Conservation (phyloP, 2,329 filamentous ascomycete genomes). For the Cryoendolithus antarcticus region DNA sequence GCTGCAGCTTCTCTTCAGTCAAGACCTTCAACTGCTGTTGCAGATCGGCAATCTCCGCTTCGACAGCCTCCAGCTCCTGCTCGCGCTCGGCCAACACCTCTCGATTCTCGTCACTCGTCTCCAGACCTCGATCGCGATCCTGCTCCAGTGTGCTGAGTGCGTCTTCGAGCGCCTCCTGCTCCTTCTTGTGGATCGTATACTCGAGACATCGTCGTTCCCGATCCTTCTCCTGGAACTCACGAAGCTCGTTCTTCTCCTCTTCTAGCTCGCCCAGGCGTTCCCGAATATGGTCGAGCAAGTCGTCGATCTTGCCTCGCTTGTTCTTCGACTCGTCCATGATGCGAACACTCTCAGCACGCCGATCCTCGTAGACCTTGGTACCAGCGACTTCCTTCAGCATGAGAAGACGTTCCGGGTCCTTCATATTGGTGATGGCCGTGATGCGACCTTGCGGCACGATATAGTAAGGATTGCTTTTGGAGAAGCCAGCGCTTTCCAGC, state of each 20-base stretch:
- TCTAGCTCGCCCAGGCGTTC: constrained; percentile 80
- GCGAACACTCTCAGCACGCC: constrained; percentile 81
- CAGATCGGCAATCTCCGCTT: constrained; percentile 65
- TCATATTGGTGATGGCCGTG: constrained; percentile 96
- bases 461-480: constrained; percentile 94
- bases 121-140: constrained; percentile 66
- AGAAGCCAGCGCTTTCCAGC: constrained; percentile 91
- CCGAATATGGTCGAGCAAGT: constrained; percentile 81
- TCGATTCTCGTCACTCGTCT: constrained; percentile 71
- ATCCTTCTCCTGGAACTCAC: constrained; percentile 90
- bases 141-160: constrained; percentile 75
- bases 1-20: constrained; percentile 69
- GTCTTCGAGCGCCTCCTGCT: constrained; percentile 66
- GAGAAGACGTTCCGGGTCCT: constrained; percentile 79
- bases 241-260: constrained; percentile 91
- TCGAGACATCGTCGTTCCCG: constrained; percentile 82
- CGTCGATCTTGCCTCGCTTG: constrained; percentile 89
- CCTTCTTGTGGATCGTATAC: constrained; percentile 85
- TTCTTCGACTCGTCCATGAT: constrained; percentile 96
- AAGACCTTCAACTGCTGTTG: constrained; percentile 75
- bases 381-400: constrained; percentile 96
- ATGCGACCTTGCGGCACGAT: constrained; percentile 97
- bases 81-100: constrained; percentile 61
- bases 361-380: constrained; percentile 90
- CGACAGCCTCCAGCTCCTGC: constrained; percentile 62